These are phyloP conservation scores for Lyophyllum atratum DNA, from an alignment of 768 basidiomycete species.

Conservation along the genomic window DNA sequence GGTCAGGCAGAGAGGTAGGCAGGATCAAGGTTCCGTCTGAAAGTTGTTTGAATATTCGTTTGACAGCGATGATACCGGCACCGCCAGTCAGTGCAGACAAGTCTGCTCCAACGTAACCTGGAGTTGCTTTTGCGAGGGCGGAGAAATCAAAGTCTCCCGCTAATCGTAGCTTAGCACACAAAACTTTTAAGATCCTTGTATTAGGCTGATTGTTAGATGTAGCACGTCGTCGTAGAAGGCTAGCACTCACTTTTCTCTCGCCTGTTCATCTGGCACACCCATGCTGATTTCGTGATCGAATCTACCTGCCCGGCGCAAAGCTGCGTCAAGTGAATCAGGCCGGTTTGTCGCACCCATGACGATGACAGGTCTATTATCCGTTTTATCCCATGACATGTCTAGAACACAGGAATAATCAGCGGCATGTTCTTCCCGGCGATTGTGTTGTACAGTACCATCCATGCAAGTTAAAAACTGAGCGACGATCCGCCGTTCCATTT, in stretches of 20 bases:
- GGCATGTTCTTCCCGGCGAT: background rate
- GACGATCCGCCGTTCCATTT: conserved; percentile 97
- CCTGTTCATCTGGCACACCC: conserved; percentile 93
- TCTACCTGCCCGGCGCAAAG: conserved; percentile 87
- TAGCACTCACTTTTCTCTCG: conserved; percentile 75
- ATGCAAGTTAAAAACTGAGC: conserved; percentile 98
- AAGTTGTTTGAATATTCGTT: conserved; percentile 86
- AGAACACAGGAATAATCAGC: background rate
- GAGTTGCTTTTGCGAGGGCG: conserved; percentile 87
- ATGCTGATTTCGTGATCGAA: conserved; percentile 99
- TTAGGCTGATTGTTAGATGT: background rate
- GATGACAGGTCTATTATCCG: conserved; percentile 87
- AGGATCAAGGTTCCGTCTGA: conserved; percentile 66
- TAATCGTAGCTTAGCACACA: conserved; percentile 82
- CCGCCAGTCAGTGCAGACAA: conserved; percentile 87
- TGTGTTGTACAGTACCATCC: conserved; percentile 69
- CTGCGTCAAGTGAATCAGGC: conserved; percentile 92
- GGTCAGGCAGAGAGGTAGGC: conserved; percentile 36
- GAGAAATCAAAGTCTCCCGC: conserved; percentile 88
- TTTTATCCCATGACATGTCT: conserved; percentile 97
- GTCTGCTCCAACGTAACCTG: conserved; percentile 97
- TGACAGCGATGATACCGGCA: conserved; percentile 94
- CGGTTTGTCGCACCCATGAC: conserved; percentile 97
- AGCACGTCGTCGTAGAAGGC: too few relatives aligned
- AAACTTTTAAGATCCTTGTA: conserved; percentile 76